Evolutionary conservation across 2,329 filamentous ascomycete genomes (phyloP).

Genomic region (Pseudogymnoascus sp.): DNA sequence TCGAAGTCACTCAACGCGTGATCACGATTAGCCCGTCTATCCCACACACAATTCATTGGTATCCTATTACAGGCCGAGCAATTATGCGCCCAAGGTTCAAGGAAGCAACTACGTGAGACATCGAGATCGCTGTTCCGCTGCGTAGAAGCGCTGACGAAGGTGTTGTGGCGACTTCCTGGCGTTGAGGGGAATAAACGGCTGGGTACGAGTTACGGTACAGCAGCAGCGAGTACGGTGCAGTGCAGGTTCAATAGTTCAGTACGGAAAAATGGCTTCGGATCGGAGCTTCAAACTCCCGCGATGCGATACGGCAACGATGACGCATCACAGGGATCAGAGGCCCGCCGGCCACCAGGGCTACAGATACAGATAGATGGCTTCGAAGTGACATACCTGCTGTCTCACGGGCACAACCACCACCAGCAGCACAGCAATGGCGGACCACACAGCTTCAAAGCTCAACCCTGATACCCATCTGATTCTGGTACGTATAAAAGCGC

Average conservation of each 20-base stretch:
- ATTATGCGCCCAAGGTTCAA: neutral
- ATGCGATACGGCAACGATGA: slow-evolving; percentile 5
- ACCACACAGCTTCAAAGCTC: slow-evolving; percentile 56
- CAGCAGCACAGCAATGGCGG: slow-evolving; percentile 39
- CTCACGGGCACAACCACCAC: neutral
- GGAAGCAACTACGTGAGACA: neutral
- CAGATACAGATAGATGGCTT: slow-evolving; percentile 4
- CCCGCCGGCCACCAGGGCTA: neutral
- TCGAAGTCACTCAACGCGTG: slow-evolving; percentile 1
- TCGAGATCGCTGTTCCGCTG: neutral
- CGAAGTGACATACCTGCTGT: neutral
- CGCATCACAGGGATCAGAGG: neutral
- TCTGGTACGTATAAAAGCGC: slow-evolving; percentile 47
- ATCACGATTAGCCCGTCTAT: neutral
- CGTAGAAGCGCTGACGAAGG: neutral
- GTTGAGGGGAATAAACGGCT: neutral
- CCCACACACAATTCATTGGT: neutral
- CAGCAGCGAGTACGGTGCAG: neutral
- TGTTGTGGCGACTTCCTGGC: neutral
- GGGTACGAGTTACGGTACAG: neutral
- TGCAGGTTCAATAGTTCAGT: neutral
- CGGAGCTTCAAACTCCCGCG: neutral
- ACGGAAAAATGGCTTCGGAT: neutral
- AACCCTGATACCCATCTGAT: slow-evolving; percentile 69
- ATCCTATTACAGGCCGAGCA: neutral